Conservation (phyloP, 2,329 filamentous ascomycete genomes). For the Xylaria digitata region DNA sequence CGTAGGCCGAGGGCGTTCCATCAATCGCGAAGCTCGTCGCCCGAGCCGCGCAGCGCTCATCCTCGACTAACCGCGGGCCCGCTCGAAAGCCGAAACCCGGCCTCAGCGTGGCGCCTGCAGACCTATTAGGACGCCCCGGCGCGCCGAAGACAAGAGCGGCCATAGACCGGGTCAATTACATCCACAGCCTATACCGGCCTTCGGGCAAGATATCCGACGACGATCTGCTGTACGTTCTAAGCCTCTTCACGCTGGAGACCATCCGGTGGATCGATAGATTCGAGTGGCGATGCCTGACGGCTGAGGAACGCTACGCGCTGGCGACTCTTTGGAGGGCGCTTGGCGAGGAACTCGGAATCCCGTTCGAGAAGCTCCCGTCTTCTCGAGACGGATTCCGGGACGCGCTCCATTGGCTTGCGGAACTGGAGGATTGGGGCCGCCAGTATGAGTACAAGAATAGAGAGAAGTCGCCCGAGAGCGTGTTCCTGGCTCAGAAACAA, state of each 20-base stretch:
- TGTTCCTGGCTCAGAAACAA: conserved; percentile 17
- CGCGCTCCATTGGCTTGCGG: conserved; percentile 34
- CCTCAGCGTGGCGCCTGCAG: conserved; percentile 8
- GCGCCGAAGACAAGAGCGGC: conserved; percentile 12
- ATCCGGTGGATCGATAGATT: conserved; percentile 27
- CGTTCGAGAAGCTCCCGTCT: conserved; percentile 16
- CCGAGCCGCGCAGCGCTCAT: conserved; percentile 19
- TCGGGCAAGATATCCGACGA: conserved; percentile 34
- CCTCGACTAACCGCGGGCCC: neutral
- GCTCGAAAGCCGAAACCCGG: neutral
- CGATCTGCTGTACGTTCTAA: conserved; percentile 35
- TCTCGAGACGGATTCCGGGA: conserved; percentile 12
- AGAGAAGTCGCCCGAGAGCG: conserved; percentile 17
- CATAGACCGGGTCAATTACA: conserved; percentile 30
- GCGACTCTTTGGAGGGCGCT: conserved; percentile 31
- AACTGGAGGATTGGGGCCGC: conserved; percentile 30
- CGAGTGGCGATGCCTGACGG: conserved; percentile 23
- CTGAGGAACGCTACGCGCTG: conserved; percentile 29
- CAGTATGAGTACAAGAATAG: conserved; percentile 27
- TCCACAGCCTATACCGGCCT: conserved; percentile 33
- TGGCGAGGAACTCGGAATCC: conserved; percentile 27
- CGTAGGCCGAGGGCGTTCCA: conserved; percentile 32
- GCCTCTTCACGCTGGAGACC: conserved; percentile 23
- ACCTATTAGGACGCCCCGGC: conserved; percentile 21
- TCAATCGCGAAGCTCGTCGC: conserved; percentile 31